Conservation (phyloP, 2,329 filamentous ascomycete species). For the Fusarium nisikadoi region DNA sequence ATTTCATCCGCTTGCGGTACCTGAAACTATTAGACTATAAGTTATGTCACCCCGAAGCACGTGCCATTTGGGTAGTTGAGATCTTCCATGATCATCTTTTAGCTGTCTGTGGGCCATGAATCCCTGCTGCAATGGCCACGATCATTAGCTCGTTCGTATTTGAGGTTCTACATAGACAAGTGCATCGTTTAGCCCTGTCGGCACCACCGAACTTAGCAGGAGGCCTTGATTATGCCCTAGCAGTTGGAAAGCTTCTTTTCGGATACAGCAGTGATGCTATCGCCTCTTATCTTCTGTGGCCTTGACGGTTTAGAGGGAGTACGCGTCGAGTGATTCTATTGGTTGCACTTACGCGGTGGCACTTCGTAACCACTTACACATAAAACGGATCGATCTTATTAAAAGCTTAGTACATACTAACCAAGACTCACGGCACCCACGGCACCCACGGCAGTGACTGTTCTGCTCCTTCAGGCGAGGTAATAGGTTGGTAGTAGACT, state of each 20-base stretch:
- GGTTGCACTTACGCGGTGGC: neutral
- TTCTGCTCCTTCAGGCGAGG: neutral
- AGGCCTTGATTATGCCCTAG: neutral
- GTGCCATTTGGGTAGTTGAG: neutral
- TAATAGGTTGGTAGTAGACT: neutral
- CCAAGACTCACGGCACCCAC: neutral
- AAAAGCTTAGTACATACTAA: neutral
- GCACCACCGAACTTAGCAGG: conserved; percentile 11
- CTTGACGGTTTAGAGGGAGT: neutral
- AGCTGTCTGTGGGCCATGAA: neutral
- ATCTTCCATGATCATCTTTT: neutral
- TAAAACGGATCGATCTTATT: neutral
- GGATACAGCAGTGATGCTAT: neutral
- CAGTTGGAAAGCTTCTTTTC: neutral
- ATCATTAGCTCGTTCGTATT: conserved; percentile 10
- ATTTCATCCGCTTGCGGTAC: neutral
- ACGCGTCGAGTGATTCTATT: neutral
- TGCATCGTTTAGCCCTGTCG: neutral
- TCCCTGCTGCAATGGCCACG: neutral
- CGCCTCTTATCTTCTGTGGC: neutral
- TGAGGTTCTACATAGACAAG: neutral
- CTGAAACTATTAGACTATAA: neutral
- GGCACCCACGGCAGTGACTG: conserved; percentile 24
- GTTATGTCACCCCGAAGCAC: neutral
- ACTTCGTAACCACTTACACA: neutral